Percentiles rank a stretch among this genome's conserved stretches.
Evolutionary conservation across 805 yeast genomes (phyloP).

Genomic region (Debaryomyces castellii): DNA sequence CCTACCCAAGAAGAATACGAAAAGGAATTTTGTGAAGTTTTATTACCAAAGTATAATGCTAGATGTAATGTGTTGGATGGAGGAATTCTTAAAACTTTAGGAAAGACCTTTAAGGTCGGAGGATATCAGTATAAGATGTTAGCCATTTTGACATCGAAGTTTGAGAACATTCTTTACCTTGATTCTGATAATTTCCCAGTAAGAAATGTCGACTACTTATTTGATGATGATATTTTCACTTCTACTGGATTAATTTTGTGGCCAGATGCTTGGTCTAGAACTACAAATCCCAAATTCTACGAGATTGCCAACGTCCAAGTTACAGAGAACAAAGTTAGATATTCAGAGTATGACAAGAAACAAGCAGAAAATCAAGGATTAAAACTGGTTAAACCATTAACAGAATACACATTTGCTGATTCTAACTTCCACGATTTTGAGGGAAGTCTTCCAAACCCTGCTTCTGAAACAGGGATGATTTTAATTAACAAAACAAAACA

Average conservation of each 20-base stretch:
- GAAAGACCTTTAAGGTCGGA: slow-evolving; percentile 24
- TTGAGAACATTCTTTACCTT: slow-evolving; percentile 46
- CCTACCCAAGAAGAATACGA: slow-evolving; percentile 47
- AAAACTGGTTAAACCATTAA: slow-evolving; percentile 19
- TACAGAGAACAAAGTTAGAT: slow-evolving; percentile 31
- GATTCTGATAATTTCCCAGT: slow-evolving; percentile 54
- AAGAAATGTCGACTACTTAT: slow-evolving; percentile 43
- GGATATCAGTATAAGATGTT: slow-evolving; percentile 55
- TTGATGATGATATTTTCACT: slow-evolving; percentile 45
- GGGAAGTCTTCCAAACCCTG: slow-evolving; percentile 64
- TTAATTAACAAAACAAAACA: slow-evolving; percentile 61
- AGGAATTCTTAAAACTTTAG: slow-evolving; percentile 12
- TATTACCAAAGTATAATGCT: slow-evolving; percentile 45
- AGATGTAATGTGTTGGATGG: slow-evolving; percentile 45
- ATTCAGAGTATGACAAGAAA: slow-evolving; percentile 33
- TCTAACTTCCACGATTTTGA: slow-evolving; percentile 56
- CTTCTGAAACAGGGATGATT: slow-evolving; percentile 71
- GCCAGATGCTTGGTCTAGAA: slow-evolving; percentile 75
- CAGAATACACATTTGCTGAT: slow-evolving; percentile 26
- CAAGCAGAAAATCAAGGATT: slow-evolving; percentile 33
- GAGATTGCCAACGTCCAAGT: slow-evolving; percentile 48
- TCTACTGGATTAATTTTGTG: slow-evolving; percentile 52
- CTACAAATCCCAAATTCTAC: slow-evolving; percentile 60
- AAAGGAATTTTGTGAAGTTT: slow-evolving; percentile 41
- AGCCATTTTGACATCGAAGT: slow-evolving; percentile 61